phyloP scores from a whole-genome alignment of 148 eudicot genomes.

The Rhododendron henanense region DNA sequence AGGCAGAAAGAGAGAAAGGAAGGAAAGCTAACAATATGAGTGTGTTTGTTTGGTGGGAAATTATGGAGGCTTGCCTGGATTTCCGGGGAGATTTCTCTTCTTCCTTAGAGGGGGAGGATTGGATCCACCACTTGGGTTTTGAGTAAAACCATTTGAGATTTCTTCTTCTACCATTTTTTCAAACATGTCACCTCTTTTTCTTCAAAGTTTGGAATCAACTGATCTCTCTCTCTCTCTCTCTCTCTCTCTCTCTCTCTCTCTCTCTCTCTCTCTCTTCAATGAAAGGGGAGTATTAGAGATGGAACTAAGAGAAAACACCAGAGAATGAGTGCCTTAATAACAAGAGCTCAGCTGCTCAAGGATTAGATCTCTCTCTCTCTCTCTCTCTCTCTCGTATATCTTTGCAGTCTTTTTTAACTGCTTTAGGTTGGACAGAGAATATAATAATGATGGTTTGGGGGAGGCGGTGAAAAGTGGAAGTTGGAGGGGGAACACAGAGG shows the following conservation, averaged over 20 bases:
- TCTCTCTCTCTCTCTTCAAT: background rate
- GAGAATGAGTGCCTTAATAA: conserved; percentile 14
- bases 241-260: conserved; percentile 9
- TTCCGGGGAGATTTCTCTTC: conserved; percentile 88
- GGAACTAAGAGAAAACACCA: background rate
- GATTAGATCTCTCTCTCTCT: conserved; percentile 13
- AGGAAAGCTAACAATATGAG: background rate
- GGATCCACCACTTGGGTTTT: conserved; percentile 37
- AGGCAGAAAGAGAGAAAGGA: background rate
- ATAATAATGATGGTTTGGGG: conserved; percentile 14
- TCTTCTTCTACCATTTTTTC: conserved; percentile 54
- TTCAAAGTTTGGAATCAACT: background rate
- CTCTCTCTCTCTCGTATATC: background rate
- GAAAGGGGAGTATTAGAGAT: background rate
- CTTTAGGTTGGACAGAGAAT: conserved; percentile 20
- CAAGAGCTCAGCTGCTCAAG: background rate
- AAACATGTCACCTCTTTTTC: conserved; percentile 5
- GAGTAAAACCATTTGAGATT: conserved; percentile 42
- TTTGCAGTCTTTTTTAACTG: conserved; percentile 20
- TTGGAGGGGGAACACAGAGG: conserved; percentile 7
- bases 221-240: background rate
- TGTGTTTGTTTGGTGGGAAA: background rate
- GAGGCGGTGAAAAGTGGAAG: conserved; percentile 72
- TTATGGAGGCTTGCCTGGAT: conserved; percentile 27
- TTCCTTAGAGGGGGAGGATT: conserved; percentile 55